Percentiles rank a stretch among this genome's conserved stretches.
Evolutionary conservation across 371 early-diverging fungal genomes (phyloP).

Genomic region (Batkoa obscura): DNA sequence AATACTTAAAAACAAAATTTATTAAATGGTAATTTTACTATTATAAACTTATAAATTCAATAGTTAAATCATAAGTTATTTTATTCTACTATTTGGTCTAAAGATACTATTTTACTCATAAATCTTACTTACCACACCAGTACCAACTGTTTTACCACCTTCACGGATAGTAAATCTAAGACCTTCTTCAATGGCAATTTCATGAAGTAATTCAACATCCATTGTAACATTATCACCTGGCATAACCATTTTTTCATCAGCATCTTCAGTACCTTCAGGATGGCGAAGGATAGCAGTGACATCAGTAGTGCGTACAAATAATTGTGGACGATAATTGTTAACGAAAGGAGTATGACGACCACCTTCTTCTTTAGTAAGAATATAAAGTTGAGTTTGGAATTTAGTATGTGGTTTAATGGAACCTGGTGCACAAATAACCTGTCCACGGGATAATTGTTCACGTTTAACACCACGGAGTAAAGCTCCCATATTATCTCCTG

Average conservation of each 20-base stretch:
- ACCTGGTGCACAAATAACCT: conserved; percentile 82
- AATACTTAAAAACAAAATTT: neutral
- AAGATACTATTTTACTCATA: conserved; percentile 18
- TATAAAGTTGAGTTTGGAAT: conserved; percentile 80
- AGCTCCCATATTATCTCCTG: conserved; percentile 96
- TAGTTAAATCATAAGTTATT: no score
- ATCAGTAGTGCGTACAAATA: conserved; percentile 88
- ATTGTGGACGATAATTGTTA: conserved; percentile 91
- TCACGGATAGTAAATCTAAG: conserved; percentile 94
- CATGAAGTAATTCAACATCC: conserved; percentile 54
- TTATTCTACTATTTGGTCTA: no score
- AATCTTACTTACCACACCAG: conserved; percentile 52
- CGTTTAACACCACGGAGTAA: conserved; percentile 93
- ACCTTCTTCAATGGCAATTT: conserved; percentile 81
- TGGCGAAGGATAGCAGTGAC: conserved; percentile 78
- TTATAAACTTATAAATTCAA: no score
- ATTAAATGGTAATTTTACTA: no score
- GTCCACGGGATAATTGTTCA: conserved; percentile 88
- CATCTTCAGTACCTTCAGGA: conserved; percentile 58
- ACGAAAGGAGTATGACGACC: conserved; percentile 95
- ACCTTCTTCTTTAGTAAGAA: conserved; percentile 94
- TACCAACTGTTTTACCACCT: conserved; percentile 94
- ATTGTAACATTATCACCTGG: conserved; percentile 93
- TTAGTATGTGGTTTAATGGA: conserved; percentile 81
- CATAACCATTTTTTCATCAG: conserved; percentile 87